phyloP scores from a whole-genome alignment of 805 yeast genomes.

The Kodamaea neixiangensis region DNA sequence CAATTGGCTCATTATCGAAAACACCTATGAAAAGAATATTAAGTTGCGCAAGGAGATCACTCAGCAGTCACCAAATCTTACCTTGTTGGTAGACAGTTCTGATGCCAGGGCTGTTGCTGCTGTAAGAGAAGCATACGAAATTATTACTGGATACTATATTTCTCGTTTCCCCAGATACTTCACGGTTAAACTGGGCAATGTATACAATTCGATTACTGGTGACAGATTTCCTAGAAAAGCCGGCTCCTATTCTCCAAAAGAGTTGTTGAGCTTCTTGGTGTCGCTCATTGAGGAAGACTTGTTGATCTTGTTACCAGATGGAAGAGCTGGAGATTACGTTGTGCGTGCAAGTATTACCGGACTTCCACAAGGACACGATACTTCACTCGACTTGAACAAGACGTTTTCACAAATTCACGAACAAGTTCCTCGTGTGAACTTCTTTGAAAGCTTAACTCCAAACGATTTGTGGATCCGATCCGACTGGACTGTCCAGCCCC shows the following conservation, averaged over 20 bases:
- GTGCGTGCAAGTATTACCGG: constrained; percentile 58
- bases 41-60: constrained; percentile 37
- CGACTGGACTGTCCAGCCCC: constrained; percentile 73
- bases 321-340: constrained; percentile 58
- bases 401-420: constrained; percentile 63
- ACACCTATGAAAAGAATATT: constrained; percentile 53
- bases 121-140: constrained; percentile 52
- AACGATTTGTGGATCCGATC: constrained; percentile 59
- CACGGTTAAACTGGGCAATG: constrained; percentile 21
- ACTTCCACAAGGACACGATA: constrained; percentile 76
- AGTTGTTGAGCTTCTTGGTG: constrained; percentile 27
- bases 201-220: constrained; percentile 43
- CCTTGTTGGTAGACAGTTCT: constrained; percentile 22
- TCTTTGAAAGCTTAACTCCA: constrained; percentile 56
- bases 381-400: constrained; percentile 50
- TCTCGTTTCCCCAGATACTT: constrained; percentile 58
- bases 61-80: constrained; percentile 30
- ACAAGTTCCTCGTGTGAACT: constrained; percentile 76
- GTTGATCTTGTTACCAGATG: constrained; percentile 44
- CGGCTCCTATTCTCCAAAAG: constrained; percentile 13
- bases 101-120: constrained; percentile 29
- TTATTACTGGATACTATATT: constrained; percentile 39
- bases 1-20: constrained; percentile 63
- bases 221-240: constrained; percentile 23
- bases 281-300: constrained; percentile 63